These are phyloP conservation scores for Aotearoamyces nothofagi DNA, from an alignment of 2,329 filamentous ascomycete genomes.

Conservation along the genomic window DNA sequence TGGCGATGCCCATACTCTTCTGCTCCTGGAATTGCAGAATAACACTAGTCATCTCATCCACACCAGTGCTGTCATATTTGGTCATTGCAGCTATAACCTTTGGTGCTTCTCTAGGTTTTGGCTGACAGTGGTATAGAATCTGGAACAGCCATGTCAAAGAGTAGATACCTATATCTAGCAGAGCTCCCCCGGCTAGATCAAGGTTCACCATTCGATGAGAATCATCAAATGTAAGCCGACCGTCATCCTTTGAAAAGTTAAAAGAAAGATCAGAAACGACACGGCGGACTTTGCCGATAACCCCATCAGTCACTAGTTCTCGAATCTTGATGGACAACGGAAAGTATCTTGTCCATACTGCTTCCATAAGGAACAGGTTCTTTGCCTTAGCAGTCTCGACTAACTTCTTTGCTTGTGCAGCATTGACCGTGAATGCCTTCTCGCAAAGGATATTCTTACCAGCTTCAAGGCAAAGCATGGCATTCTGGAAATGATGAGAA, in stretches of 20 bases:
- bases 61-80: slow-evolving; percentile 42
- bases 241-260: slow-evolving; percentile 33
- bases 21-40: slow-evolving; percentile 43
- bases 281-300: slow-evolving; percentile 28
- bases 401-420: slow-evolving; percentile 42
- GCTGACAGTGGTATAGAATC: slow-evolving; percentile 51
- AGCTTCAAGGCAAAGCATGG: slow-evolving; percentile 45
- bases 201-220: slow-evolving; percentile 52
- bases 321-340: slow-evolving; percentile 45
- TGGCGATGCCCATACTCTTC: slow-evolving; percentile 45
- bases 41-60: slow-evolving; percentile 48
- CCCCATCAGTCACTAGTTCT: slow-evolving; percentile 26
- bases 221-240: slow-evolving; percentile 24
- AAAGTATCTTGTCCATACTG: slow-evolving; percentile 59
- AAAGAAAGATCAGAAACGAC: slow-evolving; percentile 25
- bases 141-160: slow-evolving; percentile 58
- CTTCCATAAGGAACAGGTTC: slow-evolving; percentile 46
- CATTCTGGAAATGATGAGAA: slow-evolving; percentile 59
- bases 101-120: slow-evolving; percentile 35
- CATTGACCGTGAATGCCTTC: slow-evolving; percentile 59
- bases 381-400: slow-evolving; percentile 45
- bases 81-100: slow-evolving; percentile 39
- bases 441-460: slow-evolving; percentile 59
- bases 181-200: slow-evolving; percentile 49
- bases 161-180: slow-evolving; percentile 58